These are phyloP conservation scores for Stentor roeselii DNA, from an alignment of 73 alveolate species.

Conservation along the genomic window DNA sequence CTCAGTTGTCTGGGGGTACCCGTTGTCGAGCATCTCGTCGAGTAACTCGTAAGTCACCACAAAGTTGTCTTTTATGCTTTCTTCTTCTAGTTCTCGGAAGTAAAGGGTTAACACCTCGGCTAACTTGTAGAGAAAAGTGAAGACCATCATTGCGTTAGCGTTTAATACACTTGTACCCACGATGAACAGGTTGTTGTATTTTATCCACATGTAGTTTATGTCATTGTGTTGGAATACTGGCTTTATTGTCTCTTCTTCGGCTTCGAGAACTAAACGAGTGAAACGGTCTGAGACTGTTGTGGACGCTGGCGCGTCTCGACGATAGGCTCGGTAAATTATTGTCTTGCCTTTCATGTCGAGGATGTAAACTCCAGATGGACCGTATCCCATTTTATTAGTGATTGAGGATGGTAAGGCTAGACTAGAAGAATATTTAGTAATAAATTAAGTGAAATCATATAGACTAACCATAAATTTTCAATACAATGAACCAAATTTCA, in stretches of 20 bases:
- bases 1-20: conserved; percentile 98
- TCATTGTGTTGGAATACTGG: conserved; percentile 91
- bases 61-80: conserved; percentile 95
- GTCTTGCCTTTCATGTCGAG: conserved; percentile 85
- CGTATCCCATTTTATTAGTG: conserved; percentile 45
- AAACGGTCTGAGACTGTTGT: conserved; percentile 65
- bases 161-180: conserved; percentile 90
- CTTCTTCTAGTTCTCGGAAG: conserved; percentile 97
- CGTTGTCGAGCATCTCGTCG: conserved; percentile 99
- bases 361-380: conserved; percentile 78
- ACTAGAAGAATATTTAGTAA: too few relatives aligned
- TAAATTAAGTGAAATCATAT: too few relatives aligned
- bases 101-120: conserved; percentile 90
- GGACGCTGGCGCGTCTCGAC: conserved; percentile 71
- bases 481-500: too few relatives aligned
- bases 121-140: conserved; percentile 89
- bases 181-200: conserved; percentile 76
- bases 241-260: conserved; percentile 78
- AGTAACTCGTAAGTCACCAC: conserved; percentile 97
- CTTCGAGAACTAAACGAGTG: conserved; percentile 74
- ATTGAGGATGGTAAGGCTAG: conserved; percentile 27
- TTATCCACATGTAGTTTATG: conserved; percentile 90
- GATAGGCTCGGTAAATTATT: conserved; percentile 67
- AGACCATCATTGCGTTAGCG: conserved; percentile 92
- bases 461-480: too few relatives aligned